Percentiles rank a stretch among this genome's conserved stretches.
phyloP scores from a whole-genome alignment of 768 basidiomycete genomes.

The Clitopilus passeckerianus region DNA sequence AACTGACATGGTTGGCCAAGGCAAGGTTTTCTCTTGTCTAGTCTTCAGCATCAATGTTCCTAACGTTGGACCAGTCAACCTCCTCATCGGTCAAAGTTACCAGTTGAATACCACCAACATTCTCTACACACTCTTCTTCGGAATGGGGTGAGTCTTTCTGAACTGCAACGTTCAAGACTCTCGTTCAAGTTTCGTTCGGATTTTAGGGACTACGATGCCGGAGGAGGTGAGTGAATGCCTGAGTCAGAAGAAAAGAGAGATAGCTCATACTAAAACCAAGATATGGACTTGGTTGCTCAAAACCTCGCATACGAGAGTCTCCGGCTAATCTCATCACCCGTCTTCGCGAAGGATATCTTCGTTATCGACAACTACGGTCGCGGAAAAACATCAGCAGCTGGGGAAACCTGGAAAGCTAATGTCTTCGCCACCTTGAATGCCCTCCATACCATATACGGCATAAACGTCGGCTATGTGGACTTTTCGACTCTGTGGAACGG shows the following conservation, averaged over 20 bases:
- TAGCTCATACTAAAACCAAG: conserved; percentile 18
- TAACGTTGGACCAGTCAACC: conserved; percentile 10
- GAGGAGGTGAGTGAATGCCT: conserved; percentile 22
- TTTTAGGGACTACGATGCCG: conserved; percentile 33
- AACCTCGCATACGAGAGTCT: conserved; percentile 33
- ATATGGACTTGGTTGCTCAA: conserved; percentile 28
- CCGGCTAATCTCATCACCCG: conserved; percentile 37
- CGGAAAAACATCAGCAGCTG: conserved; percentile 30
- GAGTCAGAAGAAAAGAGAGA: conserved; percentile 14
- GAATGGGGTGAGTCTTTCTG: conserved; percentile 37
- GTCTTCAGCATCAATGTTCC: not conserved
- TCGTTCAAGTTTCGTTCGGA: not conserved
- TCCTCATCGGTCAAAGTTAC: conserved; percentile 16
- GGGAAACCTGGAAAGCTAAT: conserved; percentile 39
- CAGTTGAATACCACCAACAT: conserved; percentile 32
- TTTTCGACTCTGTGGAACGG: conserved; percentile 44
- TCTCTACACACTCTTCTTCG: conserved; percentile 48
- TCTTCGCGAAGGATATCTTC: conserved; percentile 43
- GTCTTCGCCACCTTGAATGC: conserved; percentile 37
- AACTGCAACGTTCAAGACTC: not conserved
- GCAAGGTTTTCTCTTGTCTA: conserved; percentile 12
- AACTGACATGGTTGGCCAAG: conserved; percentile 21
- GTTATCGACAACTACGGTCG: conserved; percentile 49
- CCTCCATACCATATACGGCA: conserved; percentile 14
- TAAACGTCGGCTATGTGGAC: conserved; percentile 43